These are phyloP conservation scores for Trichophyton simii DNA, from an alignment of 2,329 filamentous ascomycete species.

Conservation along the genomic window DNA sequence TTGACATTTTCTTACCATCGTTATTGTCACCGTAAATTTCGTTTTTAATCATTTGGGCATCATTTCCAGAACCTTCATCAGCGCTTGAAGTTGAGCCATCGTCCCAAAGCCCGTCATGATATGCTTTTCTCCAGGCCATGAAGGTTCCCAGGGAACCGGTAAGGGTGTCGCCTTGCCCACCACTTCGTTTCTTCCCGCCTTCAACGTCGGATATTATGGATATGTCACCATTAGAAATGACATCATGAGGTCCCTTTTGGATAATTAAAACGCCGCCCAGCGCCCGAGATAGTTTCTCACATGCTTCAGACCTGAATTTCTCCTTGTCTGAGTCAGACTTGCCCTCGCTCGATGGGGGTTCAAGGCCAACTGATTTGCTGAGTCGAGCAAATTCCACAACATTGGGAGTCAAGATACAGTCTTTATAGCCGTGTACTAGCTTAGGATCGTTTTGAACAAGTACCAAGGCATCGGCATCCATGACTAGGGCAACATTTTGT, in stretches of 20 bases:
- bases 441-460: slow-evolving; percentile 64
- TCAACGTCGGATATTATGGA: slow-evolving; percentile 65
- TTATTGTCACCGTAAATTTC: slow-evolving; percentile 28
- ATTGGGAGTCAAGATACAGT: slow-evolving; percentile 87
- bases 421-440: slow-evolving; percentile 64
- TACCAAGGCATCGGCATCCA: slow-evolving; percentile 81
- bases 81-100: slow-evolving; percentile 20
- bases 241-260: slow-evolving; percentile 74
- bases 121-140: slow-evolving; percentile 76
- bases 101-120: slow-evolving; percentile 71
- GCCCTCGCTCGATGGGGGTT: slow-evolving; percentile 31
- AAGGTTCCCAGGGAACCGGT: slow-evolving; percentile 84
- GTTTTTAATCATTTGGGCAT: slow-evolving; percentile 21
- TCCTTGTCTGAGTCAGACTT: slow-evolving; percentile 23
- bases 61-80: slow-evolving; percentile 21
- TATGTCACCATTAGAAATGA: slow-evolving; percentile 64
- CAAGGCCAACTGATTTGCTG: slow-evolving; percentile 60
- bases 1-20: slow-evolving; percentile 43
- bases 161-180: slow-evolving; percentile 89
- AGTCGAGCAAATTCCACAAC: slow-evolving; percentile 82
- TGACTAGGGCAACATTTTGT: slow-evolving; percentile 60
- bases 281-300: slow-evolving; percentile 56
- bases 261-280: slow-evolving; percentile 83
- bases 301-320: slow-evolving; percentile 42
- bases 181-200: slow-evolving; percentile 79